Evolutionary conservation across 2,329 filamentous ascomycete genomes (phyloP), one percentile per base, ranked within the genome.

Genomic region (Cladosporium sp.): DNA sequence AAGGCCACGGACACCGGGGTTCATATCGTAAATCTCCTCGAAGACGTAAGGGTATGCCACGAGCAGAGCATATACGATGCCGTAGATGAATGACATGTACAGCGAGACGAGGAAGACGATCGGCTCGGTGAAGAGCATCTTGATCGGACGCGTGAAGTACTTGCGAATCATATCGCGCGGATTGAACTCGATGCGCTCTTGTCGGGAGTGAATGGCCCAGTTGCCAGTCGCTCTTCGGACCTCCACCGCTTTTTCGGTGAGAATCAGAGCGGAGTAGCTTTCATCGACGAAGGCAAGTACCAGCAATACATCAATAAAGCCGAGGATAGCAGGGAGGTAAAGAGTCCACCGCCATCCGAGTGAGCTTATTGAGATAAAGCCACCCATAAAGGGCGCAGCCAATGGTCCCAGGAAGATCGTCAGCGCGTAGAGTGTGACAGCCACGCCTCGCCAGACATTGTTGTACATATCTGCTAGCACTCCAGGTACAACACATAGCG

Each of bases 91-190:
- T 63, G 87, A 86, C 80, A 88, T 84, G 77, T 90, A 91, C n/a
- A 90, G 78, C 32, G 84, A 85, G 1, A 86, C 80, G 14, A 89
- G 78, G 14, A 89, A 74, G 28, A 90, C 86, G 67, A 90, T 91
- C 3, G 89, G 89, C 73, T 91, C 89, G 64, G 79, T 79, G 80
- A 91, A 89, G 8, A 91, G 82, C 57, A 91, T 81, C 54, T 88
- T 79, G 86, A 88, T 89, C 0, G 84, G 84, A 0, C 84, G 78
- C 1, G 77, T 77, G 2, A 85, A 72, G n/a, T 84, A 79, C 54
- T 80, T 81, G 68, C 80, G 80, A 64, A 84, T 76, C 1, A 79
- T 76, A 16, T 58, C 63, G 18, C 82, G 74, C 8, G 72, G 73
- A 8, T 64, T 53, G 63, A 65, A 58, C 48, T 63, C 59, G 28